These are phyloP conservation scores for Macrolepiota albuminosa DNA, from an alignment of 768 basidiomycete species.

Conservation along the genomic window DNA sequence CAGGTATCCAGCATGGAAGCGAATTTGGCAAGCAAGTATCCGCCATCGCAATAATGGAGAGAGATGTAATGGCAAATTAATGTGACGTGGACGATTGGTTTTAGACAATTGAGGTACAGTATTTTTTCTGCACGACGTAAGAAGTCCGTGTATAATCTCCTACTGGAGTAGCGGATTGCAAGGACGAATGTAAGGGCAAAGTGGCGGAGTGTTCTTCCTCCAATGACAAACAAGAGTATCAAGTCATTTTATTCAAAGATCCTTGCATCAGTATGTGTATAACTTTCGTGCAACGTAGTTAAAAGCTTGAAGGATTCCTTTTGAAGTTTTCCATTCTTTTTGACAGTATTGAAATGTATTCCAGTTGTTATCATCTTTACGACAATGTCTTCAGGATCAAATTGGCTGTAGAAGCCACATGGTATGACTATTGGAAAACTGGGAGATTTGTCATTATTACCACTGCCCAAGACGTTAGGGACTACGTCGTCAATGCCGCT, in stretches of 20 bases:
- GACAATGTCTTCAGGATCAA: neutral
- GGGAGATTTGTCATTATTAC: no score
- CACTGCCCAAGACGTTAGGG: no score
- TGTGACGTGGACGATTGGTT: neutral
- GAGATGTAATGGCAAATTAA: neutral
- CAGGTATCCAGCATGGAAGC: neutral
- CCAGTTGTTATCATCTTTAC: neutral
- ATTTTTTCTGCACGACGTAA: neutral
- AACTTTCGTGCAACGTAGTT: neutral
- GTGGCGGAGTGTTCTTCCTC: no score
- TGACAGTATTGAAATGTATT: no score
- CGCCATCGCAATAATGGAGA: neutral
- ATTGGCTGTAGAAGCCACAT: no score
- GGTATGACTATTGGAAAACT: neutral
- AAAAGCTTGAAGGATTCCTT: no score
- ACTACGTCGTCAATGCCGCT: no score
- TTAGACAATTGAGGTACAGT: neutral
- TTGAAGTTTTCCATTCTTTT: no score
- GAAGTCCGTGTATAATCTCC: neutral
- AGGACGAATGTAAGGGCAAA: neutral
- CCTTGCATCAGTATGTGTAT: no score
- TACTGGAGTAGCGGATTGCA: neutral
- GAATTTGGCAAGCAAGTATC: neutral
- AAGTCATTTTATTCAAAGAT: no score
- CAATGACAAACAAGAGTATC: no score